Evolutionary conservation across 2,329 filamentous ascomycete species (phyloP).

Genomic region (Claviceps quebecensis): DNA sequence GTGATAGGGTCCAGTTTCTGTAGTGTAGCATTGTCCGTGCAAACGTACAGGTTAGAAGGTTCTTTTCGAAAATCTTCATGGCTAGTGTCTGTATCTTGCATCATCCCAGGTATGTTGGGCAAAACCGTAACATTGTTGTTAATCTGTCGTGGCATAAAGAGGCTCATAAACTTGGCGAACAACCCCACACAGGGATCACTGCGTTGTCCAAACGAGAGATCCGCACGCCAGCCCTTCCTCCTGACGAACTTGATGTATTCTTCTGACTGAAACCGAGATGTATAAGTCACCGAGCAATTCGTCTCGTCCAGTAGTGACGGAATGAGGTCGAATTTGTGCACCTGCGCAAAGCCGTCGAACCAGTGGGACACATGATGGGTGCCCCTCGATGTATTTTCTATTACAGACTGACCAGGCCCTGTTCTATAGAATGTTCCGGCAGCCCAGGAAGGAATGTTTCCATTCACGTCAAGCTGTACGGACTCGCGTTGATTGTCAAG

Average conservation of each 20-base stretch:
- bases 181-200: slow-evolving; percentile 61
- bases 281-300: slow-evolving; percentile 43
- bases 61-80: slow-evolving; percentile 21
- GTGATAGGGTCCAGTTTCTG: slow-evolving; percentile 55
- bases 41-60: slow-evolving; percentile 8
- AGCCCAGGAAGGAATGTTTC: slow-evolving; percentile 55
- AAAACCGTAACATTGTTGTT: slow-evolving; percentile 54
- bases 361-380: slow-evolving; percentile 54
- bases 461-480: slow-evolving; percentile 47
- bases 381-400: slow-evolving; percentile 44
- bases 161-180: slow-evolving; percentile 56
- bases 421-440: slow-evolving; percentile 62
- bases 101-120: slow-evolving; percentile 47
- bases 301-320: slow-evolving; percentile 18
- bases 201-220: slow-evolving; percentile 55
- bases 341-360: slow-evolving; percentile 65
- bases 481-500: slow-evolving; percentile 52
- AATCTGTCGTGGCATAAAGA: slow-evolving; percentile 30
- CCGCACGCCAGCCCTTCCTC: slow-evolving; percentile 40
- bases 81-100: slow-evolving; percentile 3
- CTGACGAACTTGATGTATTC: slow-evolving; percentile 46
- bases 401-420: slow-evolving; percentile 51
- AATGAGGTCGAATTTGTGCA: slow-evolving; percentile 59
- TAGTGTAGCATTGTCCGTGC: slow-evolving; percentile 37
- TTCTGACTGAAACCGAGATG: slow-evolving; percentile 56